Evolutionary conservation across 2,329 filamentous ascomycete species (phyloP).

Genomic region (Penicillium sp.): DNA sequence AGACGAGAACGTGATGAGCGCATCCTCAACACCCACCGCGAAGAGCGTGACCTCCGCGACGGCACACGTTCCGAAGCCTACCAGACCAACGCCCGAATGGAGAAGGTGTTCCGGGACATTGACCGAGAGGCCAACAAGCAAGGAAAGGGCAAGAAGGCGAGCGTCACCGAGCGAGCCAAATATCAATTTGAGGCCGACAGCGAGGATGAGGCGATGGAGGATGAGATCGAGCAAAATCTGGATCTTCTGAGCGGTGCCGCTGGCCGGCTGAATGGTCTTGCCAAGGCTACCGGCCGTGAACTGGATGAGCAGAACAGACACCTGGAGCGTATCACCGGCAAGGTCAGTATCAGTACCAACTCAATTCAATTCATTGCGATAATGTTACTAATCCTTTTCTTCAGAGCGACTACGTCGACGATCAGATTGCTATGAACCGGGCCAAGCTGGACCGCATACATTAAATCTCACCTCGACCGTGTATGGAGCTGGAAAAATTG

Average conservation of each 20-base stretch:
- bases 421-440: conserved; percentile 78
- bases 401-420: conserved; percentile 80
- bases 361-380: neutral
- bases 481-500: conserved; percentile 29
- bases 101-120: conserved; percentile 67
- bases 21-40: conserved; percentile 66
- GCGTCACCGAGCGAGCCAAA: conserved; percentile 67
- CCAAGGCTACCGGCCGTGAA: conserved; percentile 73
- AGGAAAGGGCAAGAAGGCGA: conserved; percentile 56
- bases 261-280: conserved; percentile 71
- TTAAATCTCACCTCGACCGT: conserved; percentile 25
- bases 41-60: conserved; percentile 61
- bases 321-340: conserved; percentile 75
- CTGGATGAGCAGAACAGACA: conserved; percentile 76
- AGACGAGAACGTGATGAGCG: conserved; percentile 67
- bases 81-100: conserved; percentile 59
- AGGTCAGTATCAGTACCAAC: conserved; percentile 58
- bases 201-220: conserved; percentile 69
- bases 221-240: conserved; percentile 70
- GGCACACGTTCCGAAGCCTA: conserved; percentile 60
- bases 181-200: conserved; percentile 80
- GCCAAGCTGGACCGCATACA: conserved; percentile 65
- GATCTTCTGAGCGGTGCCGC: conserved; percentile 65
- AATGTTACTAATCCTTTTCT: conserved; percentile 28
- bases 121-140: conserved; percentile 56